phyloP scores from a whole-genome alignment of 306 rosid genomes.

The Notholithocarpus densiflorus region DNA sequence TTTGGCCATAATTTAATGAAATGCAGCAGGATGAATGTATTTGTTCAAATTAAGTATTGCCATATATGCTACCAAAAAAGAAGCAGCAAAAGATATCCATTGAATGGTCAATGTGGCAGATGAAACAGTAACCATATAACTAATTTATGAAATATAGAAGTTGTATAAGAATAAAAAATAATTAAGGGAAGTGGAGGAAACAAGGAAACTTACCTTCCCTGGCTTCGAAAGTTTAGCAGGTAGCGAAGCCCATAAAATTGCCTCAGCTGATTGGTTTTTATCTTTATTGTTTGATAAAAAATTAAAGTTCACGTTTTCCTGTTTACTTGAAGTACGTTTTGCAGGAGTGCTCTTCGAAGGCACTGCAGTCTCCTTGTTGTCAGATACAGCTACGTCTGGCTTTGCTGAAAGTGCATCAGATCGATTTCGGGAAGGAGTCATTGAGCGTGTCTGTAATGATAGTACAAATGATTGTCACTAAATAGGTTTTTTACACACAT shows the following conservation, averaged over 20 bases:
- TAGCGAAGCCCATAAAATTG: constrained; percentile 61
- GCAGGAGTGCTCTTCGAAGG: constrained; percentile 41
- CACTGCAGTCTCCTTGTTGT: constrained; percentile 34
- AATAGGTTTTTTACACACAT: not conserved
- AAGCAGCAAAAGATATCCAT: not conserved
- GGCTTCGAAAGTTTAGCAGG: constrained; percentile 64
- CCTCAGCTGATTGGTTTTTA: constrained; percentile 37
- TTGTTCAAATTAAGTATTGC: not conserved
- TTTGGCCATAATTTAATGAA: not conserved
- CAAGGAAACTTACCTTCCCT: constrained; percentile 57
- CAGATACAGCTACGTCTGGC: constrained; percentile 38
- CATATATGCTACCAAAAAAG: not conserved
- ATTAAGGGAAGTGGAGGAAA: constrained; percentile 7
- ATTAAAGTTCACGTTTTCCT: constrained; percentile 53
- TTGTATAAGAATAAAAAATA: not conserved
- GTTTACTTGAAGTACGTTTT: constrained; percentile 44
- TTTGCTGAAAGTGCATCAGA: constrained; percentile 46
- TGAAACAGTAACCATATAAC: not conserved
- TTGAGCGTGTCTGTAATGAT: constrained; percentile 44
- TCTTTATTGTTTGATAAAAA: constrained; percentile 40
- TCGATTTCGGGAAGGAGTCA: constrained; percentile 32
- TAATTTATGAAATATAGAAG: not conserved
- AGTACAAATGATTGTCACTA: constrained; percentile 25
- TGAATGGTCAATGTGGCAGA: not conserved
- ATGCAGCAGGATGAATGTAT: not conserved